Evolutionary conservation across 2,329 filamentous ascomycete genomes (phyloP), one percentile per base, ranked within the genome.

Genomic region (Rhexocercosporidium sp.): DNA sequence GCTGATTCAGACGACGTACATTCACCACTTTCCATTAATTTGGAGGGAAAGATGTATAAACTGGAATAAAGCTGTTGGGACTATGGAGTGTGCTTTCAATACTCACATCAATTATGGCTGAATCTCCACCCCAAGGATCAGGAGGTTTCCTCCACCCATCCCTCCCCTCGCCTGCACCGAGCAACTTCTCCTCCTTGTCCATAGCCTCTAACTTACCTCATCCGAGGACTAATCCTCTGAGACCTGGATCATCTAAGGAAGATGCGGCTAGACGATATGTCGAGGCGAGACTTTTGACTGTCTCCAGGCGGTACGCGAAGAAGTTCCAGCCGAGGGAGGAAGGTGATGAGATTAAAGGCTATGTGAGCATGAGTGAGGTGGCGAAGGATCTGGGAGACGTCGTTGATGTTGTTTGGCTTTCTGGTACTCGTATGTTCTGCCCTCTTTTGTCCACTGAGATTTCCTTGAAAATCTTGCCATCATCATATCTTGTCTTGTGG

Each of bases 341-440:
- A 34, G 66, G 62, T 7, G 71, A 71, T 18, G 69, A 83, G 82
- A 59, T 90, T 94, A 69, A 85, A 81, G 70, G 93, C 95, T 76
- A 81, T 96, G 1, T 90, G 93, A 71, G 83, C 53, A 74, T 76
- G 70, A 68, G 54, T 49, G 72, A 77, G 75, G 86, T 93, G 4
- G 92, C 88, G 63, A 86, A 82, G 65, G 93, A 97, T 75, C 79
- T 97, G 0, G 91, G 94, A 65, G 84, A 84, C 6, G 77, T 97
- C 14, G 81, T 97, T 18, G 91, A 96, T 77, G 86, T 96, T 8
- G 80, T 97, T 5, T 98, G 95, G 95, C 86, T 93, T 25, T 93
- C 90, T 34, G 93, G 92, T 11, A 97, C 94, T 25, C 93, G 93
- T 94, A 83, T 77, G 92, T 84, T n/a, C 20, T 39, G 22, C 31